A percentile compares a stretch with the other conserved stretches of the same genome.
Evolutionary conservation across 164 flowering plant species (phyloP).

Genomic region (Tetracentron sinense): DNA sequence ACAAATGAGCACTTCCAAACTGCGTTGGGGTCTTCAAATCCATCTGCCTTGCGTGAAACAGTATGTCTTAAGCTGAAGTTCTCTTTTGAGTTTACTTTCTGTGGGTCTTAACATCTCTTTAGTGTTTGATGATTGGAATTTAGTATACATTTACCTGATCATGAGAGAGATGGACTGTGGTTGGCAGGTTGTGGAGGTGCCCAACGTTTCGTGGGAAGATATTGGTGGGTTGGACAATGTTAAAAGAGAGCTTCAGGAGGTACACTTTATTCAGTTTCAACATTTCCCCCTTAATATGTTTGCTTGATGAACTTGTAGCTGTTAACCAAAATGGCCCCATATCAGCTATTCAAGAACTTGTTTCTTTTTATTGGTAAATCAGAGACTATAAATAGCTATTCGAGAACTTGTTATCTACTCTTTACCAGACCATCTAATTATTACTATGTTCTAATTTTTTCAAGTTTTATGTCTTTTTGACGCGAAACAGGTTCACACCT

Average conservation of each 20-base stretch:
- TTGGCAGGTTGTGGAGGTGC: slow-evolving; percentile 68
- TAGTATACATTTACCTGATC: slow-evolving; percentile 5
- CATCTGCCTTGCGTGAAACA: slow-evolving; percentile 67
- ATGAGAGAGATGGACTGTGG: not conserved
- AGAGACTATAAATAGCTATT: slow-evolving; percentile 57
- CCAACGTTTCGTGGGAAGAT: slow-evolving; percentile 69
- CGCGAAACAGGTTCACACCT: too few relatives aligned
- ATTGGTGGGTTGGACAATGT: slow-evolving; percentile 71
- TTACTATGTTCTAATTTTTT: too few relatives aligned
- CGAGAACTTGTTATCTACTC: too few relatives aligned
- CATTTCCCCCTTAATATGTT: too few relatives aligned
- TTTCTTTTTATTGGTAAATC: too few relatives aligned
- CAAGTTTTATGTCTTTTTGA: too few relatives aligned
- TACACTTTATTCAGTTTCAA: not conserved
- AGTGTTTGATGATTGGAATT: not conserved
- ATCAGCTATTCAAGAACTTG: too few relatives aligned
- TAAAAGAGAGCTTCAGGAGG: slow-evolving; percentile 60
- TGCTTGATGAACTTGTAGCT: too few relatives aligned
- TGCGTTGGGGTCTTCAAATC: slow-evolving; percentile 56
- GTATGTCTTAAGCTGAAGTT: slow-evolving; percentile 24
- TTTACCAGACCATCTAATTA: too few relatives aligned
- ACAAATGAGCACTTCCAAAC: slow-evolving; percentile 62
- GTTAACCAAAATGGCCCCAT: too few relatives aligned
- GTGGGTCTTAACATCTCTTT: not conserved
- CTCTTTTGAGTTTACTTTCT: not conserved